Conservation (phyloP, 2,329 filamentous ascomycete genomes). For the Fusarium anthophilum region DNA sequence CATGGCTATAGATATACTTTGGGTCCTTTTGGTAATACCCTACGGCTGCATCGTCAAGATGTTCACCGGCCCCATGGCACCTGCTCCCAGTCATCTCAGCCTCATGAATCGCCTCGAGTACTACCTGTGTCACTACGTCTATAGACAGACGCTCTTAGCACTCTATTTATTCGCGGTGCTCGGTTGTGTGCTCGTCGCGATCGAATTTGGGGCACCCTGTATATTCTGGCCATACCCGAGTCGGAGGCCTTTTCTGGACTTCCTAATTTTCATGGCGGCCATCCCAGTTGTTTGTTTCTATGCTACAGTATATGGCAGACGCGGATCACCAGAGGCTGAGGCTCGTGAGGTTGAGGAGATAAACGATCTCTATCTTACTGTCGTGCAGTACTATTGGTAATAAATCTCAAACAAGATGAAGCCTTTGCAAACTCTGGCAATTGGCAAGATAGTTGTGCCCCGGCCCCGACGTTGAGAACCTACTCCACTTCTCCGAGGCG, state of each 20-base stretch:
- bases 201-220: not conserved
- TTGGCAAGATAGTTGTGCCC: not conserved
- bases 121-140: not conserved
- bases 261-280: rapidly evolving
- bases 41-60: not conserved
- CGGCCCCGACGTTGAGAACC: not conserved
- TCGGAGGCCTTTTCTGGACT: not conserved
- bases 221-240: not conserved
- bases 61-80: not conserved
- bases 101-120: not conserved
- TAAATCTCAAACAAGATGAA: not conserved
- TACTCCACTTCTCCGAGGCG: not conserved
- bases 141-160: not conserved
- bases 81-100: not conserved
- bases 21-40: not conserved
- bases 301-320: not conserved
- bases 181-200: rapidly evolving
- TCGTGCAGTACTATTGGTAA: not conserved
- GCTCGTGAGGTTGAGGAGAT: not conserved
- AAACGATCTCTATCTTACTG: not conserved
- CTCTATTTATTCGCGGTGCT: rapidly evolving
- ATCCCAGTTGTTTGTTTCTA: not conserved
- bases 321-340: not conserved
- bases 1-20: not conserved
- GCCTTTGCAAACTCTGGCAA: no score